Evolutionary conservation across 1,139 yeast species (phyloP), one percentile per base, ranked within the genome.

Genomic region (Taiozyma sp.): DNA sequence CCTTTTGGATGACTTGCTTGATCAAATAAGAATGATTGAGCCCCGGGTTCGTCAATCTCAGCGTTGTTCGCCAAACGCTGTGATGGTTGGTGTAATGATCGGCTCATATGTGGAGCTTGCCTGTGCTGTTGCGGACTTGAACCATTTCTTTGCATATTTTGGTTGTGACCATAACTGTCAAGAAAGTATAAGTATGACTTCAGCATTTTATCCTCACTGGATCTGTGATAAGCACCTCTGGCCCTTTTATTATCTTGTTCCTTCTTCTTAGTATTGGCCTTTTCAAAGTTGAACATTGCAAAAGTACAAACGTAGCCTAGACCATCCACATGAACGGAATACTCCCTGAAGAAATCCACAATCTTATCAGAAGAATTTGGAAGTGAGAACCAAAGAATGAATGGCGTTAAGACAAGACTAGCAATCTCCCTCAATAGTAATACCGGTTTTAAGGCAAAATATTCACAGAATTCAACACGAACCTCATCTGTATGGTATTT

Each of bases 261-360:
- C 58, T 53, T 58, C 7, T 56, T 55, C 43, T 61, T 63, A 48
- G 64, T 69, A 52, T 74, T 77, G 58, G 78, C 75, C 57, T 76
- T 80, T 56, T 76, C 77, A 53, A 81, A 79, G 57, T 84, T 86
- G 68, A 93, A 95, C 82, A 88, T 87, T 3, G 99, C 98, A 74
- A 84, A 89, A 43, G 88, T 85, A 64, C 99, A 93, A 39, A 93
- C 96, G 62, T 91, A 87, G 0, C 99, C 99, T 44, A 93, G 72
- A 0, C 97, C 98, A 69, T 91, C 98, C 46, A 91, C 89, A 65
- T 91, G 95, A 13, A 90, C 83, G 11, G 96, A 83, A 59, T 81
- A 85, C 54, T 93, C 97, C 51, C 98, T 70, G 67, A 91, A 88
- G 62, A 93, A 93, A 64, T 93, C 98, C 40, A 93, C 80, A 43